A percentile compares a stretch with the other conserved stretches of the same genome.
phyloP scores from a whole-genome alignment of 352 stramenopile species.

The Aphanomyces stellatus region DNA sequence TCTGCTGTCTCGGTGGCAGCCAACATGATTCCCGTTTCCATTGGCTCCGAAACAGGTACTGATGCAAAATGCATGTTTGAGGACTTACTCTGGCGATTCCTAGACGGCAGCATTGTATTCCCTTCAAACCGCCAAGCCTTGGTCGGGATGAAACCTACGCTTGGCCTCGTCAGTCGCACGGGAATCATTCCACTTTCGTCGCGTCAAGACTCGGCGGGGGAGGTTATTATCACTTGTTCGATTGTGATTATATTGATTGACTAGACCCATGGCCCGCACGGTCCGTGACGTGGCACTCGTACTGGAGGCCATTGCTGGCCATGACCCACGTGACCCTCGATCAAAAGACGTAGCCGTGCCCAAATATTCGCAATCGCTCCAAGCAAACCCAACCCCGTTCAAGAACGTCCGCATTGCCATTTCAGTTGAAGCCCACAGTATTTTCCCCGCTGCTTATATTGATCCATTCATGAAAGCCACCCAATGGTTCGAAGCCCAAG shows the following conservation, averaged over 20 bases:
- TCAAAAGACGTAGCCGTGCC: neutral
- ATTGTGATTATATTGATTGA: neutral
- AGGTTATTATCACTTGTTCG: neutral
- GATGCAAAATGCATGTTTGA: neutral
- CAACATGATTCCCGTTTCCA: neutral
- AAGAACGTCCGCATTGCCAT: neutral
- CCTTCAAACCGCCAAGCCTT: neutral
- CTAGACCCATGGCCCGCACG: neutral
- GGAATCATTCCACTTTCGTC: neutral
- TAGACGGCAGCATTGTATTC: neutral
- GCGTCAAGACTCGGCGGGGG: neutral
- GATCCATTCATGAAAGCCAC: neutral
- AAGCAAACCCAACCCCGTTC: neutral
- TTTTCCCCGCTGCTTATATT: neutral
- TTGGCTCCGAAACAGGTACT: neutral
- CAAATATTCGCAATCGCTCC: neutral
- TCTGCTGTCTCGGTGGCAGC: neutral
- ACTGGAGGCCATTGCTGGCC: neutral
- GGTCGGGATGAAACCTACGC: neutral
- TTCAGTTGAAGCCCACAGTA: neutral
- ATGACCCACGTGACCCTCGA: neutral
- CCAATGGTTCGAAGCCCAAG: neutral
- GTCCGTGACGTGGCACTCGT: neutral
- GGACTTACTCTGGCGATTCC: neutral
- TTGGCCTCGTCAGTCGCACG: neutral